A percentile compares a stretch with the other conserved stretches of the same genome.
phyloP scores from a whole-genome alignment of 2,329 filamentous ascomycete species.

The Calycina herbarum region DNA sequence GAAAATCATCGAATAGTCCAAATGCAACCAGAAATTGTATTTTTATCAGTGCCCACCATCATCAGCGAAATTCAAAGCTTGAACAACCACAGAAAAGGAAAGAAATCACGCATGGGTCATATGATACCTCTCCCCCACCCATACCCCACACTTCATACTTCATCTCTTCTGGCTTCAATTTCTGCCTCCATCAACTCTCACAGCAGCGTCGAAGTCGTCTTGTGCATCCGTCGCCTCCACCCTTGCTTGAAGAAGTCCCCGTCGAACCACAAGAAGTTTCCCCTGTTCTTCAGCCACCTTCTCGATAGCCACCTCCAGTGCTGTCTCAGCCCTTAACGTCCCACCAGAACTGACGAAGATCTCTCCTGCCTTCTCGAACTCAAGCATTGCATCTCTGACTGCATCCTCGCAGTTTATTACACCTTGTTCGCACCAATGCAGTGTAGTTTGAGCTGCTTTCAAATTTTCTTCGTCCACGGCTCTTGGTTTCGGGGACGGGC shows the following conservation, averaged over 20 bases:
- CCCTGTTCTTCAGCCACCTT: not conserved
- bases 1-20: no score
- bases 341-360: not conserved
- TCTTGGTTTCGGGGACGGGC: no score
- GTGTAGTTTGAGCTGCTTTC: not conserved
- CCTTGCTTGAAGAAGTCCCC: not conserved
- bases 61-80: not conserved
- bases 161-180: not conserved
- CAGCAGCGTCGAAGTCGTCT: not conserved
- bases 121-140: no score
- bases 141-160: not conserved
- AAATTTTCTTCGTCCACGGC: not conserved
- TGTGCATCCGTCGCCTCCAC: not conserved
- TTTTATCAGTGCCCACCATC: no score
- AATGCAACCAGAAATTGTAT: no score
- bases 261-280: not conserved
- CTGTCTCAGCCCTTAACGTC: not conserved
- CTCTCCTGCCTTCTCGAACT: not conserved
- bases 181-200: not conserved
- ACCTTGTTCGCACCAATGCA: not conserved
- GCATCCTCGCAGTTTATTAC: not conserved
- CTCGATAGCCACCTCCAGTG: not conserved
- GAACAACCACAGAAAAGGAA: not conserved
- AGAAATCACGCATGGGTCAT: no score
- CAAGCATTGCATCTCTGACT: not conserved